Conservation (phyloP, 345 rosid genomes). For the Eucalyptus decipiens region DNA sequence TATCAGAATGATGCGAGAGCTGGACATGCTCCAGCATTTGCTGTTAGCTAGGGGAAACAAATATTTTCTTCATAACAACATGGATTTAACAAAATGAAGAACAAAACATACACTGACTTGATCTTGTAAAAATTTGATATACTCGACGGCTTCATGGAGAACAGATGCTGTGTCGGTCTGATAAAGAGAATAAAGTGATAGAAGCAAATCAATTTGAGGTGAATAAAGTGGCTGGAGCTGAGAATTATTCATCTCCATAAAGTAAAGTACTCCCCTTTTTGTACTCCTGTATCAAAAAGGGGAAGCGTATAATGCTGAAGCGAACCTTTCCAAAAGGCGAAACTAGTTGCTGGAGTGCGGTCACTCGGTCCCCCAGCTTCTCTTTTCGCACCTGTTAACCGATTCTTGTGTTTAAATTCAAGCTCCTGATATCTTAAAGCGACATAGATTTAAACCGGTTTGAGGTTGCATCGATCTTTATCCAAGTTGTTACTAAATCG, state of each 20-base stretch:
- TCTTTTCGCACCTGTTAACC: constrained; percentile 67
- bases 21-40: not conserved
- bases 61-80: not conserved
- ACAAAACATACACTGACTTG: constrained; percentile 52
- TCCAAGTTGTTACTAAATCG: too few relatives aligned
- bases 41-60: not conserved
- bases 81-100: not conserved
- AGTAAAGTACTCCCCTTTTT: not conserved
- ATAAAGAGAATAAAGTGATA: not conserved
- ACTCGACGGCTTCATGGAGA: constrained; percentile 78
- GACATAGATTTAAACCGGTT: not conserved
- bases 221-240: not conserved
- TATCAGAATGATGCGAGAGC: not conserved
- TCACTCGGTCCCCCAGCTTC: constrained; percentile 94
- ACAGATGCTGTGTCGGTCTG: constrained; percentile 99
- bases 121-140: constrained; percentile 70
- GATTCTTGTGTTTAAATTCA: not conserved
- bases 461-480: not conserved
- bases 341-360: constrained; percentile 93
- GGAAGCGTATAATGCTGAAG: not conserved
- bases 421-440: not conserved
- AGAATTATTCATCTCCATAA: not conserved
- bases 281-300: not conserved
- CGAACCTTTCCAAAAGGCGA: constrained; percentile 94
- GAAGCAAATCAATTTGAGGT: not conserved